Percentiles rank a stretch among this genome's conserved stretches.
These are phyloP conservation scores for Silene uniflora DNA, from an alignment of 148 eudicot genomes.

Conservation along the genomic window DNA sequence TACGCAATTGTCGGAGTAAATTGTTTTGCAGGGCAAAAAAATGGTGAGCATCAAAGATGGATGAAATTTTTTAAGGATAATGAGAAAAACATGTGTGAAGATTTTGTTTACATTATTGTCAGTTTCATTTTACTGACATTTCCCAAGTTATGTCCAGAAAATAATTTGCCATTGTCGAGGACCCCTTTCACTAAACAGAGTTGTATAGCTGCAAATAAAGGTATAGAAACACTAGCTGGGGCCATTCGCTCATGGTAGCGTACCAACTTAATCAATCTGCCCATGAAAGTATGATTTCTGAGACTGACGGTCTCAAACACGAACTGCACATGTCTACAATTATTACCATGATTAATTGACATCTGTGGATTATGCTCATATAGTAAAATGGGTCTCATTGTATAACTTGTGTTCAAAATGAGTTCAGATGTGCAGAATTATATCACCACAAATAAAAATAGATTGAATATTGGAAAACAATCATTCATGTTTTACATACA, in stretches of 20 bases:
- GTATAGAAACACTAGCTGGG: background rate
- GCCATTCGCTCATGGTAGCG: background rate
- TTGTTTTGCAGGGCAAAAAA: background rate
- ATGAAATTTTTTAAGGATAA: background rate
- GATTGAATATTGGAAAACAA: no score
- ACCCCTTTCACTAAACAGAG: background rate
- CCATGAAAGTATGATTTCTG: no score
- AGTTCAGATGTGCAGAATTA: background rate
- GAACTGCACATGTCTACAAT: no score
- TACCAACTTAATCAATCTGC: no score
- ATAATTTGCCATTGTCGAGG: background rate
- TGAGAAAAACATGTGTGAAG: background rate
- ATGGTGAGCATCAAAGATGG: background rate
- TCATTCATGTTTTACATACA: no score
- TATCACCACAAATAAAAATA: background rate
- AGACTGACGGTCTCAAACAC: background rate
- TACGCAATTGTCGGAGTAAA: background rate
- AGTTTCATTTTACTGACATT: background rate
- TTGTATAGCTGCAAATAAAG: background rate
- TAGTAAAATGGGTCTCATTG: no score
- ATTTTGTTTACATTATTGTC: background rate
- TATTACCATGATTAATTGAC: no score
- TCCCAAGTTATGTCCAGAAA: background rate
- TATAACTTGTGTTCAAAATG: background rate
- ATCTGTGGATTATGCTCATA: no score